Percentiles rank a stretch among this genome's conserved stretches.
Conservation (phyloP, 2,329 filamentous ascomycete species). For the Lachnellula arida region DNA sequence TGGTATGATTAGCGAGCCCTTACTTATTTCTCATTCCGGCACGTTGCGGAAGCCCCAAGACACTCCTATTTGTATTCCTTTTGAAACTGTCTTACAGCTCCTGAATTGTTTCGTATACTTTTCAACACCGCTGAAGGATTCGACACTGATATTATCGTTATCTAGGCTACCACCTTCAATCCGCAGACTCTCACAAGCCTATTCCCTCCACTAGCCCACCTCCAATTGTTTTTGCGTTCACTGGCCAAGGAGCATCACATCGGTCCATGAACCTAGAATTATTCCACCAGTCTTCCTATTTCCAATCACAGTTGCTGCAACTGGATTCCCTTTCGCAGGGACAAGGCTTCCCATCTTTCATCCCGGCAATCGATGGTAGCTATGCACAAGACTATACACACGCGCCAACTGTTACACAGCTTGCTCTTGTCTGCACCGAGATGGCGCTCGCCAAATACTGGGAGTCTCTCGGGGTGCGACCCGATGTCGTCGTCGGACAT, state of each 20-base stretch:
- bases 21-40: no score
- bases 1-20: constrained; percentile 19
- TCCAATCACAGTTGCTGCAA: constrained; percentile 9
- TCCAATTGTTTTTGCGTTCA: constrained; percentile 33
- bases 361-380: constrained; percentile 30
- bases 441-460: constrained; percentile 51
- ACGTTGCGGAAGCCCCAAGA: no score
- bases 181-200: constrained; percentile 9
- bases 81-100: no score
- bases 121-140: no score
- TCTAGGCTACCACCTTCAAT: background rate
- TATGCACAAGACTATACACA: constrained; percentile 44
- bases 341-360: constrained; percentile 14
- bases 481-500: constrained; percentile 44
- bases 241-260: constrained; percentile 41
- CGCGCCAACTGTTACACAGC: constrained; percentile 47
- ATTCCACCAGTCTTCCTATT: constrained; percentile 33
- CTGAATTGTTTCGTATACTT: background rate
- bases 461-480: constrained; percentile 50
- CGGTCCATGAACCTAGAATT: constrained; percentile 1
- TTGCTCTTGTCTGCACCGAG: constrained; percentile 47
- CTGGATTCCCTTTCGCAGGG: constrained; percentile 7
- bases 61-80: no score
- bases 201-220: constrained; percentile 28
- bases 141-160: background rate